phyloP scores from a whole-genome alignment of 208 protist genomes.

The Leishmania aethiopica region DNA sequence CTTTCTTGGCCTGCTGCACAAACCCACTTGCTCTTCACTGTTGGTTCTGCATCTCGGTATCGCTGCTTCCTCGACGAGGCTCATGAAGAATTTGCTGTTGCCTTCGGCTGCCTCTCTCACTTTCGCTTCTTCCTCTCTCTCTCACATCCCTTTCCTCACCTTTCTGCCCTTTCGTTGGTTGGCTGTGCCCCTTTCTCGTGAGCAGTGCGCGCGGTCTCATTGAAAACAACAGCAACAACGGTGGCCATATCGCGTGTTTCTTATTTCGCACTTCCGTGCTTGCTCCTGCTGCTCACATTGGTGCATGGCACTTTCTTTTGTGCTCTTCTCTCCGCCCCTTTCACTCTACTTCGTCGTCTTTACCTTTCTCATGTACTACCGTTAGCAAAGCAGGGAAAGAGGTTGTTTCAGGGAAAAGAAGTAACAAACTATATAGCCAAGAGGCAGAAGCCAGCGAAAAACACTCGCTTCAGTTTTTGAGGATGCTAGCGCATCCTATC shows the following conservation, averaged over 20 bases:
- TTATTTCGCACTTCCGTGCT: not conserved
- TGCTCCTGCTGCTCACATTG: not conserved
- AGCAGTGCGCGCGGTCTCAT: not conserved
- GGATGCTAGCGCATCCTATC: conserved; percentile 85
- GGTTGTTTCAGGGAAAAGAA: not conserved
- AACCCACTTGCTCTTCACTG: not conserved
- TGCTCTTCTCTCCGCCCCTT: not conserved
- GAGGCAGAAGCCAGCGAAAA: too few relatives aligned
- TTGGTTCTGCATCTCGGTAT: not conserved
- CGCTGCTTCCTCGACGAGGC: not conserved
- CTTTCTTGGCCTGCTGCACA: not conserved
- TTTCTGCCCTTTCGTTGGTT: not conserved
- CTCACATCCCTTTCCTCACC: not conserved
- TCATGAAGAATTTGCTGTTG: not conserved
- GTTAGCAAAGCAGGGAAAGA: not conserved
- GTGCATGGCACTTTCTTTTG: not conserved
- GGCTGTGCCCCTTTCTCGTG: not conserved
- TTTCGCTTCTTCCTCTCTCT: not conserved
- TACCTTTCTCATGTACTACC: not conserved
- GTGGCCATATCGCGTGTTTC: not conserved
- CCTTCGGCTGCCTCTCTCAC: not conserved
- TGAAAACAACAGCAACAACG: not conserved
- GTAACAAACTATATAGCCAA: not conserved
- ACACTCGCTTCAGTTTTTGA: not conserved
- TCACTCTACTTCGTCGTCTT: conserved; percentile 8